These are phyloP conservation scores for Fragaria ananassa DNA, from an alignment of 306 rosid genomes.

Conservation along the genomic window DNA sequence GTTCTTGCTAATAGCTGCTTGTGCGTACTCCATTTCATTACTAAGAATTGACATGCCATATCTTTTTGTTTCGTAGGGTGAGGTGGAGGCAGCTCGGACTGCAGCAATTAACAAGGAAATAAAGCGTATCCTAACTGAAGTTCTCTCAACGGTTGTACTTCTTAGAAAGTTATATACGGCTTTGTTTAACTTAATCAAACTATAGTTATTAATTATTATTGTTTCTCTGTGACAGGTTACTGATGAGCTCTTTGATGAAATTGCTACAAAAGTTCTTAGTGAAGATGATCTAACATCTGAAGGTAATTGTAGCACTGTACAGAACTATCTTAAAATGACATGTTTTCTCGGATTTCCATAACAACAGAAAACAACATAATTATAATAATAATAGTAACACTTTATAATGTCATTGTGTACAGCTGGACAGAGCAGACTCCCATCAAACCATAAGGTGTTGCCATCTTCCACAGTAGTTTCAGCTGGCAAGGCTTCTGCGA, in stretches of 20 bases:
- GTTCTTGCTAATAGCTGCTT: slow-evolving; percentile 3
- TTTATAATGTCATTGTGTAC: slow-evolving; percentile 16
- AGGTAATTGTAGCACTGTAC: slow-evolving; percentile 39
- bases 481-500: slow-evolving; percentile 60
- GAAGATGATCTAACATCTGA: slow-evolving; percentile 71
- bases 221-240: slow-evolving; percentile 62
- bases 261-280: slow-evolving; percentile 76
- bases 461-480: slow-evolving; percentile 43
- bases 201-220: slow-evolving; percentile 25
- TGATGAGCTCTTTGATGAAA: slow-evolving; percentile 92
- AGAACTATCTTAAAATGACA: neutral
- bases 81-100: slow-evolving; percentile 65
- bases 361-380: neutral
- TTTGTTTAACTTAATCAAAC: slow-evolving; percentile 12
- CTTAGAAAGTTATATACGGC: slow-evolving; percentile 16
- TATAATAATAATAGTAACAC: no score
- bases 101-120: slow-evolving; percentile 91
- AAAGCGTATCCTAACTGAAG: slow-evolving; percentile 85
- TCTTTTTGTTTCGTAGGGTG: slow-evolving; percentile 47
- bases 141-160: slow-evolving; percentile 72
- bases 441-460: slow-evolving; percentile 51
- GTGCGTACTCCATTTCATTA: neutral
- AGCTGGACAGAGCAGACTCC: slow-evolving; percentile 41
- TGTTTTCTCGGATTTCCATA: neutral
- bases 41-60: slow-evolving; percentile 3